Evolutionary conservation across 805 yeast species (phyloP).

Genomic region (Kazachstania bromeliacearum): DNA sequence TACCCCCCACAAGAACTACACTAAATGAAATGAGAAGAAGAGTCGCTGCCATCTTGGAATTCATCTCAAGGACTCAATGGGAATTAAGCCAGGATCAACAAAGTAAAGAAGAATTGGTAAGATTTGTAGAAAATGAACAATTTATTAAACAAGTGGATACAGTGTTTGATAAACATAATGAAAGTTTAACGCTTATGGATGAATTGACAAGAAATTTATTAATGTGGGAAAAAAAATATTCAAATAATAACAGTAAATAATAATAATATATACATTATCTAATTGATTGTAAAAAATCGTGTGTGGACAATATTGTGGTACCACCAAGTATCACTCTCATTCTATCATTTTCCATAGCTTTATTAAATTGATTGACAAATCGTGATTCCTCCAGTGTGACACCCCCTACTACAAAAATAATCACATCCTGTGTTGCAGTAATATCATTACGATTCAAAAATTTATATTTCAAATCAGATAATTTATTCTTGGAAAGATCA

Average conservation of each 20-base stretch:
- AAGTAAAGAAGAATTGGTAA: conserved; percentile 42
- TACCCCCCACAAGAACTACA: conserved; percentile 67
- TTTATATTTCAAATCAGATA: conserved; percentile 32
- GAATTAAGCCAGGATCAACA: conserved; percentile 70
- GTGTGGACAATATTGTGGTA: conserved; percentile 45
- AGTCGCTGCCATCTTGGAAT: conserved; percentile 83
- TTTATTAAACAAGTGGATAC: conserved; percentile 33
- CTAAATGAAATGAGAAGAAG: conserved; percentile 80
- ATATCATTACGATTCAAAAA: conserved; percentile 12
- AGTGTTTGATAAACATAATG: conserved; percentile 43
- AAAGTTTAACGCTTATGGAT: conserved; percentile 60
- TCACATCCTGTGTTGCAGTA: conserved; percentile 47
- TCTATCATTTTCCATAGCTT: conserved; percentile 35
- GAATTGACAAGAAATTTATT: conserved; percentile 59
- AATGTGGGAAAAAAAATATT: conserved; percentile 69
- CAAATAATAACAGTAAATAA: conserved; percentile 11
- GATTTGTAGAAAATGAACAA: conserved; percentile 36
- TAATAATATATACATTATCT: conserved; percentile 2
- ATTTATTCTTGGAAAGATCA: conserved; percentile 30
- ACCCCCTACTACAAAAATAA: conserved; percentile 76
- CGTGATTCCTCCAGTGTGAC: conserved; percentile 89
- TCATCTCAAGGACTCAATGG: conserved; percentile 75
- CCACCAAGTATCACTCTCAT: conserved; percentile 78
- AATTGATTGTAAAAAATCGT: conserved; percentile 28
- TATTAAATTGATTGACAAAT: conserved; percentile 61